A percentile compares a stretch with the other conserved stretches of the same genome.
Conservation (phyloP, 163 green algal genomes). For the Coccomyxa subellipsoidea region DNA sequence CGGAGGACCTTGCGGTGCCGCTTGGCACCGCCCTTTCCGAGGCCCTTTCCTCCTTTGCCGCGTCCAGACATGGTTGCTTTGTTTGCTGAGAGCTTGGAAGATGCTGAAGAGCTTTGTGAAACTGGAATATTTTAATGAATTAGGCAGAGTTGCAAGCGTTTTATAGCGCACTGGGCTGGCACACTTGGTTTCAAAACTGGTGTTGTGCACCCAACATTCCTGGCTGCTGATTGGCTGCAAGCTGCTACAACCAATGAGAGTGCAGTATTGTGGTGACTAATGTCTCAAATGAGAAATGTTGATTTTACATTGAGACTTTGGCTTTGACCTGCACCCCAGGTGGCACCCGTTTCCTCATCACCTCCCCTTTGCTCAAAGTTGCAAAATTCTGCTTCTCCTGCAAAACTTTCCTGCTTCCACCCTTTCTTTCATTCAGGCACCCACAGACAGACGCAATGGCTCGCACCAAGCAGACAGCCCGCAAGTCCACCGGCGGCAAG, state of each 20-base stretch:
- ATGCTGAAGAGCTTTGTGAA: neutral
- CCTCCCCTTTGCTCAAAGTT: neutral
- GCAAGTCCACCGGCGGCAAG: conserved; percentile 80
- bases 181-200: neutral
- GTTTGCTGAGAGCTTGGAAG: neutral
- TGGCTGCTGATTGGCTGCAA: no score
- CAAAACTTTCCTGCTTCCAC: neutral
- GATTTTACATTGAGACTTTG: neutral
- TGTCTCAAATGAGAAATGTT: no score
- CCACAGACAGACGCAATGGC: conserved; percentile 58
- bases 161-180: neutral
- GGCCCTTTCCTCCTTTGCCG: conserved; percentile 91
- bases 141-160: no score
- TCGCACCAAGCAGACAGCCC: conserved; percentile 78
- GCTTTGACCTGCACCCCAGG: neutral
- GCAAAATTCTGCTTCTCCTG: neutral
- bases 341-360: neutral
- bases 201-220: no score
- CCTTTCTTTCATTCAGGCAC: neutral
- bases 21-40: conserved; percentile 86
- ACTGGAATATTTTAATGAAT: neutral
- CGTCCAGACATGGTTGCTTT: conserved; percentile 50
- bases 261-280: no score
- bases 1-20: conserved; percentile 86
- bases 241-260: no score